Evolutionary conservation across 805 yeast genomes (phyloP), one percentile per base, ranked within the genome.

Genomic region (Starmera quercuum): DNA sequence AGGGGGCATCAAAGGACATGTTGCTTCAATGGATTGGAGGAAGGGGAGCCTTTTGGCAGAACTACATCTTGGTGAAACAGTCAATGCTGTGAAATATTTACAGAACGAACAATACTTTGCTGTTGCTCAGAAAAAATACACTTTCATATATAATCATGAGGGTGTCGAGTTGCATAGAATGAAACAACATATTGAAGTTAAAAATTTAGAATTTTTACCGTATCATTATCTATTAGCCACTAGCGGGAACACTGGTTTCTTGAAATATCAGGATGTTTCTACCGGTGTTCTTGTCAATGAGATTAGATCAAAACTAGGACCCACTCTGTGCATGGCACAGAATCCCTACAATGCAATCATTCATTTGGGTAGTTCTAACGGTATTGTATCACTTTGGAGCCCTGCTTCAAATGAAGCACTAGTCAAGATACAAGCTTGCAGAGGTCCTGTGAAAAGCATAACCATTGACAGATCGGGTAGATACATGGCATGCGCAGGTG

Each of bases 331-430:
- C 6, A 76, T 90, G 87, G 65, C 80, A 33, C 95, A 84, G 47
- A 92, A 90, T 54, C 95, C 95, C 4, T 86, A 94, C 83, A 92
- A 92, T 54, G 98, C 97, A 0, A 83, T 90, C 12, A 76, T 88
- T 64, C 95, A 92, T 56, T 67, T 87, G 37, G 98, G 98, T 22
- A 97, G 88, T 53, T 73, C 83, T 8, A 90, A 85, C 51, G 98
- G 98, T 39, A 79, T 86, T 7, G 95, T 92, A 0, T 72, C 97
- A 0, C 61, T 92, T 30, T 92, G 97, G 97, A 73, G 96, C 0
- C 98, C 98, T 6, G 74, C 78, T 32, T 78, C 83, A 79, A 66
- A 86, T 6, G 74, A 84, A 7, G 94, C 97, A 2, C 63, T 90
- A 39, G 97, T 75, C 4, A 86, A 85, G 53, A 59, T 92, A 27